Percentiles rank a stretch among this genome's conserved stretches.
Evolutionary conservation across 2,329 filamentous ascomycete genomes (phyloP).

Genomic region (Diplodia scrobiculata): DNA sequence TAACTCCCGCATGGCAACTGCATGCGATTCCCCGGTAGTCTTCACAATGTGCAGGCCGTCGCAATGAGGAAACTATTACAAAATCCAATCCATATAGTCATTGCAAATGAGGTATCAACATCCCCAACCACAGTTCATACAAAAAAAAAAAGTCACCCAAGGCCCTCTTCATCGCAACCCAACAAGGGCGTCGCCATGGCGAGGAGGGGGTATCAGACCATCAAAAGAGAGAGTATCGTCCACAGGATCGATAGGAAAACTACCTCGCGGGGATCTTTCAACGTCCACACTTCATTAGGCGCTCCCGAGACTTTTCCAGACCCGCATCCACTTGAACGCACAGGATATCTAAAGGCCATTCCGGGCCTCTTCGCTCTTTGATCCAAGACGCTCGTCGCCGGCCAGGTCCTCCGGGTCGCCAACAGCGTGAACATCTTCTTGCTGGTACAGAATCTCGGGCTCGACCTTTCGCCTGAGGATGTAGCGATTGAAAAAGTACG

Average conservation of each 20-base stretch:
- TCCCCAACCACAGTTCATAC: neutral
- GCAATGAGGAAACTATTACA: neutral
- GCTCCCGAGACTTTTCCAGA: neutral
- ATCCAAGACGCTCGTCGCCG: neutral
- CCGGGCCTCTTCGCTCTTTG: neutral
- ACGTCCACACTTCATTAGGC: neutral
- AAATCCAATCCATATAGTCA: neutral
- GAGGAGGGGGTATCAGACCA: conserved; percentile 15
- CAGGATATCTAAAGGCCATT: neutral
- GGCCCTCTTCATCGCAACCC: neutral
- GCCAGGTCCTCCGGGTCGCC: conserved; percentile 16
- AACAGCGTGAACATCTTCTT: conserved; percentile 8
- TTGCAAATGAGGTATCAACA: neutral
- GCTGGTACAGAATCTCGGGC: conserved; percentile 34
- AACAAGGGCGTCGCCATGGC: neutral
- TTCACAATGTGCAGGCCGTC: too few relatives aligned
- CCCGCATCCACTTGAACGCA: neutral
- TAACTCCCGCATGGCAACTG: too few relatives aligned
- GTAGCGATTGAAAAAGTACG: conserved; percentile 44
- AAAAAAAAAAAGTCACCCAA: neutral
- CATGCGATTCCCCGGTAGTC: too few relatives aligned
- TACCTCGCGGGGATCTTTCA: neutral
- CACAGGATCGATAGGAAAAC: neutral
- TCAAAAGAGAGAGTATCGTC: neutral
- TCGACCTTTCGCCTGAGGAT: conserved; percentile 38